Evolutionary conservation across 176 grass and related monocot genomes (phyloP).

Genomic region (sorghum (Sorghum bicolor)): Sorghum_bicolor_NCBIv3 NC_012872.2:9889001-9889500

Average conservation of each 20-base stretch:
- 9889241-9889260: background rate
- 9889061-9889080: background rate
- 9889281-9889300: background rate
- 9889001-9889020: background rate
- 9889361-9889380: slow-evolving; percentile 68
- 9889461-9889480: slow-evolving; percentile 87
- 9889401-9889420: slow-evolving; percentile 72
- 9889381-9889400: slow-evolving; percentile 86
- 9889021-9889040: background rate
- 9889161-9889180: slow-evolving; percentile 33
- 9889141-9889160: slow-evolving; percentile 13
- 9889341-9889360: slow-evolving; percentile 69
- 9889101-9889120: background rate
- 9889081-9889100: background rate
- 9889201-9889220: slow-evolving; percentile 82
- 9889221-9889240: slow-evolving; percentile 58
- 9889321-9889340: slow-evolving; percentile 80
- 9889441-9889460: slow-evolving; percentile 69
- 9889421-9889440: slow-evolving; percentile 82
- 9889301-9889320: background rate
- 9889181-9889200: slow-evolving; percentile 88
- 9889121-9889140: background rate
- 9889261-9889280: background rate
- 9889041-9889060: slow-evolving; percentile 8
- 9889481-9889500: slow-evolving; percentile 86